These are phyloP conservation scores for Acacia concinna DNA, from an alignment of 331 rosid species.

Conservation along the genomic window DNA sequence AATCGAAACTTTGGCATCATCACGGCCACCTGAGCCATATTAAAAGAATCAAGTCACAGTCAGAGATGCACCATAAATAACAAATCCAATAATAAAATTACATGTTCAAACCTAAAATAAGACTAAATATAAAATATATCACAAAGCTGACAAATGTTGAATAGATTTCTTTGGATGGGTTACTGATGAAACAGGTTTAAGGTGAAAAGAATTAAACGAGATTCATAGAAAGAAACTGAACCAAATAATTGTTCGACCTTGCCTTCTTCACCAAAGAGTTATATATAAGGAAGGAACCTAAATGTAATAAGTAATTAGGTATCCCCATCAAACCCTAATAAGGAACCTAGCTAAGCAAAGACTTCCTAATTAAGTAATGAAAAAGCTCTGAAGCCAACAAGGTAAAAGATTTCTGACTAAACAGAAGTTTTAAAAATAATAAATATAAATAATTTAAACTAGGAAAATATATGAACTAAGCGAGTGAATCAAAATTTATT, in stretches of 20 bases:
- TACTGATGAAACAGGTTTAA: background rate
- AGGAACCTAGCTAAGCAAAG: background rate
- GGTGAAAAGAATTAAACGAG: background rate
- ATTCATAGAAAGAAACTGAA: background rate
- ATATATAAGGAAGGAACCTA: background rate
- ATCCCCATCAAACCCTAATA: background rate
- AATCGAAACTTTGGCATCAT: constrained; percentile 74
- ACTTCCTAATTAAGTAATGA: background rate
- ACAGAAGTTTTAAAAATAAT: background rate
- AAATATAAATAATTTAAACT: background rate
- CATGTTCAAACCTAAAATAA: constrained; percentile 24
- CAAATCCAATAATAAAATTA: constrained; percentile 28
- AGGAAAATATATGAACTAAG: background rate
- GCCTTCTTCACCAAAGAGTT: background rate
- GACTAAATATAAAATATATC: constrained; percentile 22
- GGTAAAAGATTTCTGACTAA: background rate
- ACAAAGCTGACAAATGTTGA: background rate
- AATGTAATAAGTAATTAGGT: background rate
- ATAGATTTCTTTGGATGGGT: background rate
- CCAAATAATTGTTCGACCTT: background rate
- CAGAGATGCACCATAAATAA: constrained; percentile 19
- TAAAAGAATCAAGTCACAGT: constrained; percentile 29
- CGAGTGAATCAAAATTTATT: background rate
- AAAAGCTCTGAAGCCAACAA: background rate
- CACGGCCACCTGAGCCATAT: constrained; percentile 74